Conservation (phyloP, 1,139 yeast genomes). For the Suhomyces bribrorum region DNA sequence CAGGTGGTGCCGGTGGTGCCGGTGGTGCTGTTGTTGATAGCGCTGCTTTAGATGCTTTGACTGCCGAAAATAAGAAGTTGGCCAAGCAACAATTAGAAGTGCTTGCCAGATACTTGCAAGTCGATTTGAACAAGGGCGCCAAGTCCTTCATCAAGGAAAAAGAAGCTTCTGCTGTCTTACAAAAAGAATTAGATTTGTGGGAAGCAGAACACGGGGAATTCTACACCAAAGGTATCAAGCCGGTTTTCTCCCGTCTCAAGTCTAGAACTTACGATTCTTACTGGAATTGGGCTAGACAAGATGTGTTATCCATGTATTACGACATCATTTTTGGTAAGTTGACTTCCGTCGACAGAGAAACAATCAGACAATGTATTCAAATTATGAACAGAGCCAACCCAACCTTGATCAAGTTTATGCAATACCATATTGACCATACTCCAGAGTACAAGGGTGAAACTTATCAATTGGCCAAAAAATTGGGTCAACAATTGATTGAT, state of each 20-base stretch:
- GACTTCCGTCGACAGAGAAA: constrained; percentile 89
- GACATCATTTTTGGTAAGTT: constrained; percentile 94
- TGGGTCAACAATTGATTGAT: constrained; percentile 92
- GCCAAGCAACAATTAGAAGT: constrained; percentile 96
- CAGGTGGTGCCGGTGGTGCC: constrained; percentile 55
- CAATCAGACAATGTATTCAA: constrained; percentile 93
- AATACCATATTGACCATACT: constrained; percentile 91
- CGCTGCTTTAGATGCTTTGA: constrained; percentile 93
- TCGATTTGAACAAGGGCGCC: constrained; percentile 89
- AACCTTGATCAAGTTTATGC: constrained; percentile 92
- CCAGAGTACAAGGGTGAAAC: constrained; percentile 88
- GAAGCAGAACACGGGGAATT: constrained; percentile 93
- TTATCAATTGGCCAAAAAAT: constrained; percentile 81
- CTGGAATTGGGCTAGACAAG: constrained; percentile 99
- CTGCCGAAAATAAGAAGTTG: constrained; percentile 83
- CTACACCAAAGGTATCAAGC: constrained; percentile 88
- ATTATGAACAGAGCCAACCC: constrained; percentile 98
- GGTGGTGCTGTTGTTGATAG: constrained; percentile 93
- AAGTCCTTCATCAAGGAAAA: constrained; percentile 84
- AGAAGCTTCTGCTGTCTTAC: constrained; percentile 80
- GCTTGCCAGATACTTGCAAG: constrained; percentile 89
- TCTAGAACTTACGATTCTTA: constrained; percentile 96
- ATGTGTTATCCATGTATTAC: constrained; percentile 87
- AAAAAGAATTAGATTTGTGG: constrained; percentile 90
- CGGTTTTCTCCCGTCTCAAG: constrained; percentile 86